Evolutionary conservation across 331 rosid genomes (phyloP).

Genomic region (Acacia concinna): DNA sequence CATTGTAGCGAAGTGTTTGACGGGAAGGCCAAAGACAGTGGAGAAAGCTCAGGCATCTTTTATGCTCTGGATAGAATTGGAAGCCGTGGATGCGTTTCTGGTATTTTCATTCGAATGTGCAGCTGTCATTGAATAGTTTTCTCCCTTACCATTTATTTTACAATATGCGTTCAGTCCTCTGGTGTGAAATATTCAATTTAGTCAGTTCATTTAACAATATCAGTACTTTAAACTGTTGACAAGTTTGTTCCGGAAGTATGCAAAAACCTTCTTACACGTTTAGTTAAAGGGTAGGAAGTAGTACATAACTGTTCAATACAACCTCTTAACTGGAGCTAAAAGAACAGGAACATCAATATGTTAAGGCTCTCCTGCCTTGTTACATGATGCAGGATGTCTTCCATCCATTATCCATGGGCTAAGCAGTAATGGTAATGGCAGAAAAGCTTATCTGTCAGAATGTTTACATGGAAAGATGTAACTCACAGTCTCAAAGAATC

Average conservation of each 20-base stretch:
- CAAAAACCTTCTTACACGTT: not conserved
- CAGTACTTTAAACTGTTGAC: not conserved
- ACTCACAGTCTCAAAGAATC: not conserved
- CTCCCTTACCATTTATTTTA: constrained; percentile 11
- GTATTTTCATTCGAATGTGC: constrained; percentile 42
- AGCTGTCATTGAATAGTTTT: constrained; percentile 21
- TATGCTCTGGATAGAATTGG: constrained; percentile 96
- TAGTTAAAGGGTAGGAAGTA: not conserved
- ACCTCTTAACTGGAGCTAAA: not conserved
- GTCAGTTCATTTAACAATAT: not conserved
- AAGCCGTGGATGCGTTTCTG: constrained; percentile 93
- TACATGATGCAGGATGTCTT: not conserved
- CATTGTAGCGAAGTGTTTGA: constrained; percentile 86
- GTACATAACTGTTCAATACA: not conserved
- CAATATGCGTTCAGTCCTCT: constrained; percentile 18
- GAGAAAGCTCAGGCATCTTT: constrained; percentile 96
- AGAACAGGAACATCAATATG: not conserved
- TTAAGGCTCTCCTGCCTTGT: not conserved
- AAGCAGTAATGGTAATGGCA: not conserved
- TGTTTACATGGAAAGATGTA: not conserved
- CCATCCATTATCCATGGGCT: not conserved
- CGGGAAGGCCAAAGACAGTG: constrained; percentile 97
- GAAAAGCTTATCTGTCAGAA: not conserved
- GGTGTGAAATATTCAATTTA: not conserved
- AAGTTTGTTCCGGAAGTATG: not conserved